These are phyloP conservation scores for Coprinopsis strossmayeri DNA, from an alignment of 768 basidiomycete species.

Conservation along the genomic window DNA sequence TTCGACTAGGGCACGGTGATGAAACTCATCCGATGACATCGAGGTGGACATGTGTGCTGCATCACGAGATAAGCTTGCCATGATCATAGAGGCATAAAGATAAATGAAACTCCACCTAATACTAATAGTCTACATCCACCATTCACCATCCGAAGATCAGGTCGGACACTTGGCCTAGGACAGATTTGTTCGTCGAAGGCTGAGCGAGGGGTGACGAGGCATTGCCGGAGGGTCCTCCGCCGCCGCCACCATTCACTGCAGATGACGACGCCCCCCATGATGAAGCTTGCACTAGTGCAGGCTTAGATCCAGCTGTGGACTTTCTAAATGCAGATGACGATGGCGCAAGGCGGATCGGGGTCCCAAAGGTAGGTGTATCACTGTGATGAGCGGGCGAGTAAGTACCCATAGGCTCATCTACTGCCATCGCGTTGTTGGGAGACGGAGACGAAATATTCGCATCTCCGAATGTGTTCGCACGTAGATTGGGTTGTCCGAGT, in stretches of 20 bases:
- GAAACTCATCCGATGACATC: no score
- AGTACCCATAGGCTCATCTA: constrained; percentile 32
- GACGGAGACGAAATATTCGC: no score
- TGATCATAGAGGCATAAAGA: no score
- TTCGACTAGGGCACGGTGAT: no score
- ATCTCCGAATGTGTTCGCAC: background rate
- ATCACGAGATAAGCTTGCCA: no score
- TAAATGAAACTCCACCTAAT: no score
- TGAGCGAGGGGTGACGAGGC: constrained; percentile 16
- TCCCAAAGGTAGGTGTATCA: constrained; percentile 47
- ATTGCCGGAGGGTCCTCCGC: constrained; percentile 1
- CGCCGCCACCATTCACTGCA: constrained; percentile 7
- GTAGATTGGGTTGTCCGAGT: constrained; percentile 39
- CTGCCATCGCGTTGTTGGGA: no score
- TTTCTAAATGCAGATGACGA: constrained; percentile 68
- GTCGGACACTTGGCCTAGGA: constrained; percentile 73
- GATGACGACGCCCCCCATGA: background rate
- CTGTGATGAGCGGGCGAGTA: constrained; percentile 16
- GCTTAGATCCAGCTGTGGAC: constrained; percentile 20
- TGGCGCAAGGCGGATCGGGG: constrained; percentile 67
- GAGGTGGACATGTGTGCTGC: no score
- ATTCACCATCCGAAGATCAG: constrained; percentile 75
- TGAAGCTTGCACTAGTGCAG: constrained; percentile 24
- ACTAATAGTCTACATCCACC: no score
- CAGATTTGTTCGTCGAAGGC: constrained; percentile 42